Conservation (phyloP, 2,329 filamentous ascomycete species). For the Diaporthe velutina region DNA sequence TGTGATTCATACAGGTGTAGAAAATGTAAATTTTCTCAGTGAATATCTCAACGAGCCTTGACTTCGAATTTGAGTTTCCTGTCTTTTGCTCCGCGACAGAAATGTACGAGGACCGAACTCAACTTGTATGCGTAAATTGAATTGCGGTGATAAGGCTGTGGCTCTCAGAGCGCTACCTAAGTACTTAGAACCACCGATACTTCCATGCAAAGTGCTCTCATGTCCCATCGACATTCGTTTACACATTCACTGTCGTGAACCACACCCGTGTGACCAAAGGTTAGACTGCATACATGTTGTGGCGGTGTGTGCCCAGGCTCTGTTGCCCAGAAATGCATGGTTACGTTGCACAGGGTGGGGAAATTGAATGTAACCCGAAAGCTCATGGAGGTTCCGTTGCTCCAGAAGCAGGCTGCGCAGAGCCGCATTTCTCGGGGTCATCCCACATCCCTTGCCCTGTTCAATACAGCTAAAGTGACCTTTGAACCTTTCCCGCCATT, state of each 20-base stretch:
- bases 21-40: background rate
- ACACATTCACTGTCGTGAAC: background rate
- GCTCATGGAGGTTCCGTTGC: too few relatives aligned
- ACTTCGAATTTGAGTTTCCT: background rate
- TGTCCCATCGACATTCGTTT: background rate
- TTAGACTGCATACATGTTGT: background rate
- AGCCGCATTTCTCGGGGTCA: background rate
- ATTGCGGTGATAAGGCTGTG: background rate
- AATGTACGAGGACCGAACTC: background rate
- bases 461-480: background rate
- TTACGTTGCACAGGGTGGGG: background rate
- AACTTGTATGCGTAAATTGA: background rate
- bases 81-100: background rate
- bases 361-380: too few relatives aligned
- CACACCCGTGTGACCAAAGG: background rate
- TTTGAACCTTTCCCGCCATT: background rate
- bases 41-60: background rate
- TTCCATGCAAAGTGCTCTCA: background rate
- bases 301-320: too few relatives aligned
- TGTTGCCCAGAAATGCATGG: background rate
- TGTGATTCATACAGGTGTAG: background rate
- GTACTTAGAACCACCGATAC: background rate
- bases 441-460: background rate
- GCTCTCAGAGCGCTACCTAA: background rate
- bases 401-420: background rate